Evolutionary conservation across 2,329 filamentous ascomycete species (phyloP), one percentile per base, ranked within the genome.

Genomic region (Trichoderma koningii): DNA sequence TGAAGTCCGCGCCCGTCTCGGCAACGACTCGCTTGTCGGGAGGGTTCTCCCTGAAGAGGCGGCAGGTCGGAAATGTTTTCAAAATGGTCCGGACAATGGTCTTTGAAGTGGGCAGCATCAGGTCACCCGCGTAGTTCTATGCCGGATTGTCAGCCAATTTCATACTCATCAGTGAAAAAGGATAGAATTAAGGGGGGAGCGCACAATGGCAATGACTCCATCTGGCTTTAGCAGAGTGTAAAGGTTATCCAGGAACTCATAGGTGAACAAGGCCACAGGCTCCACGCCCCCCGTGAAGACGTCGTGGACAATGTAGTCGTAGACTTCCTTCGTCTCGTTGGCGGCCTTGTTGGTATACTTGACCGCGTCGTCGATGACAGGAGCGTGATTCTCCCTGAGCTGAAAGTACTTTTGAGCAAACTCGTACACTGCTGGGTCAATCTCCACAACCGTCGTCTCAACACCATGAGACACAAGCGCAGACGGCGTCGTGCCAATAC

Each of bases 221-320:
- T 91, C 85, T 0, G 89, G 85, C 68, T 87, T 90, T 52, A 99
- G 82, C 7, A 98, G 83, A 5, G 83, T 76, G 69, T 86, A 80
- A 1, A 99, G 81, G 5, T 89, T 87, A 60, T 84, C 77, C 50
- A 99, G 78, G 72, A 99, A 98, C 70, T 95, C 89, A 5, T 88
- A 76, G 0, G 93, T 98, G 77, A 99, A 99, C 7, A 99, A 85
- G 7, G 88, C 82, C 3, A 93, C 87, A 0, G 95, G 95, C 76
- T 98, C 95, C 0, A 93, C 93, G 60, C 95, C 95, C 26, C 95
- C 95, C 0, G 95, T 99, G 76, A 99, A 99, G 26, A 99, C 95
- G 71, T 99, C 95, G 76, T 99, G 95, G 62, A 99, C 84, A 73
- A 99, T 95, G 79, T 97, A 98, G 78, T 97, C 89, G 75, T 90